These are phyloP conservation scores for Euphorbia schlechtendalii DNA, from an alignment of 441 rosid species.

Conservation along the genomic window DNA sequence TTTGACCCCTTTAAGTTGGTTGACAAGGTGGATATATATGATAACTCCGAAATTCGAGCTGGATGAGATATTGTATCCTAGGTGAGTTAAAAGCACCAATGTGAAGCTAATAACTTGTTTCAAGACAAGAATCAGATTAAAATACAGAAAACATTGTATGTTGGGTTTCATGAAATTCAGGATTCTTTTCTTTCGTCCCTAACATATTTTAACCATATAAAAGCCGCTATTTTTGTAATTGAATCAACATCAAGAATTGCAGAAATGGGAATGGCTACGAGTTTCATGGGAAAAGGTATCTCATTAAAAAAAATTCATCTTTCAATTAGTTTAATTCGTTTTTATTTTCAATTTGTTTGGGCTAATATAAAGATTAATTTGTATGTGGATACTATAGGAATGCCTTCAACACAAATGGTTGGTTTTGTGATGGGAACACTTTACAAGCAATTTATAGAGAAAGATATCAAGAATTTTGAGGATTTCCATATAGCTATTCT, in stretches of 20 bases:
- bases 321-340: not conserved
- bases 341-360: too few relatives aligned
- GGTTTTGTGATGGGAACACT: constrained; percentile 52
- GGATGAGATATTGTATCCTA: too few relatives aligned
- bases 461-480: constrained; percentile 41
- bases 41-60: too few relatives aligned
- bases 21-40: too few relatives aligned
- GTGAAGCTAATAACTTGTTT: constrained; percentile 8
- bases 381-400: not conserved
- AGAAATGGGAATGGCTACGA: constrained; percentile 11
- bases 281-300: constrained; percentile 16
- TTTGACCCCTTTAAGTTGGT: too few relatives aligned
- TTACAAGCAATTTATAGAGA: constrained; percentile 44
- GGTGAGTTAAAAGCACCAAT: not conserved
- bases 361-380: too few relatives aligned
- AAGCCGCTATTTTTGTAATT: not conserved
- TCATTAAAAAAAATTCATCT: not conserved
- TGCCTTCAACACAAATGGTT: constrained; percentile 42
- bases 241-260: not conserved
- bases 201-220: not conserved
- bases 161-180: not conserved
- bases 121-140: constrained; percentile 30
- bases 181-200: constrained; percentile 11
- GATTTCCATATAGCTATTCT: constrained; percentile 70
- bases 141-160: not conserved